phyloP scores from a whole-genome alignment of 768 basidiomycete genomes.

The Daedaleopsis nitida region DNA sequence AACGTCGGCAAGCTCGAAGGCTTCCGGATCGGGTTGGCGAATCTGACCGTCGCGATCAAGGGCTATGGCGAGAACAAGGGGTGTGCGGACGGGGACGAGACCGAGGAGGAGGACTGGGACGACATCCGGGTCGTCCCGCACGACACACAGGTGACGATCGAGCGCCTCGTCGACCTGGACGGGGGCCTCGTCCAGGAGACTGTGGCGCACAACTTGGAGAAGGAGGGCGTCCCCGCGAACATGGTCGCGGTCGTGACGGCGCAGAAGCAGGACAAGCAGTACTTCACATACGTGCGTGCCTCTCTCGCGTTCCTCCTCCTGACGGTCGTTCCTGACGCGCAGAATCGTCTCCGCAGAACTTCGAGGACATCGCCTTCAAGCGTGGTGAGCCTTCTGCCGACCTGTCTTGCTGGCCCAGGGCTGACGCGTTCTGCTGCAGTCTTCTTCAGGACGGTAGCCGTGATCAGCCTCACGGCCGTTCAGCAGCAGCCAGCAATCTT shows the following conservation, averaged over 20 bases:
- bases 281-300: neutral
- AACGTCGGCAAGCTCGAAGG: neutral
- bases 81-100: neutral
- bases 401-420: conserved; percentile 4
- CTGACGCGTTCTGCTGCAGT: neutral
- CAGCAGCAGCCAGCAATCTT: too few relatives aligned
- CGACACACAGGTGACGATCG: neutral
- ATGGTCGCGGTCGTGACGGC: neutral
- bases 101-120: neutral
- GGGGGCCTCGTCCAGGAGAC: neutral
- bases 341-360: neutral
- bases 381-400: conserved; percentile 8
- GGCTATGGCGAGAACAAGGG: neutral
- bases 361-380: conserved; percentile 11
- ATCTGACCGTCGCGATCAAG: neutral
- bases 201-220: neutral
- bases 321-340: neutral
- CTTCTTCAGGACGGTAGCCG: too few relatives aligned
- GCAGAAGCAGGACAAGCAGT: neutral
- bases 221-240: neutral
- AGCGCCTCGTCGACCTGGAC: neutral
- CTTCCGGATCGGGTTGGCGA: neutral
- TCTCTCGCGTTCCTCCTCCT: neutral
- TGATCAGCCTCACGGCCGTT: too few relatives aligned
- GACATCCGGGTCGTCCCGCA: neutral